phyloP scores from a whole-genome alignment of 768 basidiomycete species.

The Coprinellus micaceus region DNA sequence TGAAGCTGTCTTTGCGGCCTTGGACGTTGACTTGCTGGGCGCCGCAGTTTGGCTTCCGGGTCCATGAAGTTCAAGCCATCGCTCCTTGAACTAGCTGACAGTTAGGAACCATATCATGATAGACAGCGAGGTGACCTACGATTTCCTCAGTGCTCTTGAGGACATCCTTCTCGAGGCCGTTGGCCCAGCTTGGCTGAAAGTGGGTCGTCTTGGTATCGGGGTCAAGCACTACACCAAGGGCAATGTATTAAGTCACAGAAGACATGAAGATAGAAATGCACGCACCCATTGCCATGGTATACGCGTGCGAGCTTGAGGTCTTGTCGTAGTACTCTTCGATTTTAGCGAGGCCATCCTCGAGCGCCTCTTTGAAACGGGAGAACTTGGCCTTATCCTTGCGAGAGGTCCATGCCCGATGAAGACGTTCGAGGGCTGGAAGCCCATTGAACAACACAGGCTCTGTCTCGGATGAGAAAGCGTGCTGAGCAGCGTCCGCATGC shows the following conservation, averaged over 20 bases:
- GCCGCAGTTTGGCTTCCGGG: neutral
- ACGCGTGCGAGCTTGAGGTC: constrained; percentile 23
- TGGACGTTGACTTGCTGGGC: neutral
- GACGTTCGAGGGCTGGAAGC: constrained; percentile 29
- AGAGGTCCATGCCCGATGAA: constrained; percentile 26
- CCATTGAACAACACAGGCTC: constrained; percentile 24
- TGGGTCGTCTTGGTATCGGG: neutral
- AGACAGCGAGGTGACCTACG: neutral
- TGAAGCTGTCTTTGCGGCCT: neutral
- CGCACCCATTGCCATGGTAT: constrained; percentile 27
- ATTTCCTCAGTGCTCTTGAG: neutral
- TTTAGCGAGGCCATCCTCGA: constrained; percentile 22
- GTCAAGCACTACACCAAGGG: neutral
- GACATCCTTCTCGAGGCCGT: neutral
- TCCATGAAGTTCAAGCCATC: neutral
- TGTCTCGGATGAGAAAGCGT: constrained; percentile 18
- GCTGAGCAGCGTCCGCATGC: constrained; percentile 30
- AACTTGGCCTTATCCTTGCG: constrained; percentile 13
- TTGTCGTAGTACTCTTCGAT: constrained; percentile 29
- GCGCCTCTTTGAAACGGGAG: constrained; percentile 17
- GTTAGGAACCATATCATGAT: neutral
- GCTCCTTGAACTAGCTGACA: constrained; percentile 3
- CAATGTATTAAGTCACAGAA: neutral
- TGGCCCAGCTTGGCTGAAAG: neutral
- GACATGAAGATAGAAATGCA: neutral